Base-by-base conservation (phyloP, 805 yeast genomes). In the Candida sanyiensis region DNA sequence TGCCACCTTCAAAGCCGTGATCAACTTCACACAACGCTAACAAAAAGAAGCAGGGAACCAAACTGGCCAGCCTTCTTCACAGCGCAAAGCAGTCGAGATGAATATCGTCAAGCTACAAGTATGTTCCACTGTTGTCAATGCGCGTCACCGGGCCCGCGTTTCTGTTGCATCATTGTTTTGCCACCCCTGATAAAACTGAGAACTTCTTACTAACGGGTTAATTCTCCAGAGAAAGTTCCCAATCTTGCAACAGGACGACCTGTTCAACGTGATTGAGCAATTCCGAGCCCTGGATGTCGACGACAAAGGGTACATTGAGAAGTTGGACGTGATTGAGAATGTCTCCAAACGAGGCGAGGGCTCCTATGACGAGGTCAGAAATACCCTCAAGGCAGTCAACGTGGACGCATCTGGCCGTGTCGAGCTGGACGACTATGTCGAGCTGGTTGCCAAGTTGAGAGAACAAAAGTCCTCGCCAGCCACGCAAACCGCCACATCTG, bases 381-480 rank as follows among this genome's bases (percentile, higher is more conserved):
- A 88, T 61, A 85, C 97, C 2, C 72, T 93, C 58, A 93, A 93
- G 58, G 75, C 74, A 38, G 97, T 88, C 35, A 80, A 82, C 49
- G 95, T 93, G 24, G 98, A 93, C 64, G 95, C 97, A 12, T 83
- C 95, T 5, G 98, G 98, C 19, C 90, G 85, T 57, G 97, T 93
- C 38, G 98, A 93, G 61, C 67, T 93, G 57, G 98, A 93, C 43
- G 98, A 93, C 59, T 93, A 77, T 56, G 97, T 90, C 24, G 83
- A 81, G 50, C 67, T 93, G 51, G 73, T 83, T 40, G 84, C 95
- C 23, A 87, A 86, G 58, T 70, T 89, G 47, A 82, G 81, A 56
- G 90, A 77, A 45, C 44, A 52, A 30, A 63, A 62, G 40, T 52
- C 59, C 7, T 50, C 64, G 22, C 57, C 68, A 54, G 54, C 35